These are phyloP conservation scores for Aspergillus fumigatiaffinis DNA, from an alignment of 2,329 filamentous ascomycete genomes.

Conservation along the genomic window DNA sequence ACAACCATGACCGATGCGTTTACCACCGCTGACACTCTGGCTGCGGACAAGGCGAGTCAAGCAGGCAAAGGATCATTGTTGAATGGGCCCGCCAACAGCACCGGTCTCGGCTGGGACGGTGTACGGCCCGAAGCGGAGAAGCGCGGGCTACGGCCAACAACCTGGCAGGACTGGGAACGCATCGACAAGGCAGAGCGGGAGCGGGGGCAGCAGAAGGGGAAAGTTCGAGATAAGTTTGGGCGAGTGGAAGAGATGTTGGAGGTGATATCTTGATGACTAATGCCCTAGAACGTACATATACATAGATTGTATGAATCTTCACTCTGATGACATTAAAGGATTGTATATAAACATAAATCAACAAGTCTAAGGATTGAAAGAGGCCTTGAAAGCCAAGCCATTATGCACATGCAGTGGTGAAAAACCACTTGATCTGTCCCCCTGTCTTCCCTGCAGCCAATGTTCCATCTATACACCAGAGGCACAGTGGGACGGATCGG, in stretches of 20 bases:
- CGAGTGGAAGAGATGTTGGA: constrained; percentile 57
- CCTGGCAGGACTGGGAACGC: constrained; percentile 79
- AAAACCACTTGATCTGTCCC: background rate
- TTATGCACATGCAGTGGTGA: background rate
- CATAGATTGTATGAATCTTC: constrained; percentile 1
- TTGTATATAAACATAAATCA: background rate
- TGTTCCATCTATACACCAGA: background rate
- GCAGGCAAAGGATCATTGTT: constrained; percentile 40
- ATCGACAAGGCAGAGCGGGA: constrained; percentile 77
- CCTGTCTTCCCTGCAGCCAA: too few relatives aligned
- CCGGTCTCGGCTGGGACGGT: constrained; percentile 69
- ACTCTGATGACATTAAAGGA: background rate
- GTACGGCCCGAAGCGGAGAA: constrained; percentile 59
- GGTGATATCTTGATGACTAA: constrained; percentile 25
- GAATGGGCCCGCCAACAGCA: constrained; percentile 38
- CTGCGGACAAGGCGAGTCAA: constrained; percentile 63
- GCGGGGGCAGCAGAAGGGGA: constrained; percentile 64
- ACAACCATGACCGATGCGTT: constrained; percentile 96
- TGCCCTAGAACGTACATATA: constrained; percentile 3
- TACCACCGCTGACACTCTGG: constrained; percentile 77
- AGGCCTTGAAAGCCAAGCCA: background rate
- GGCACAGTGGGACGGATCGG: constrained; percentile 14
- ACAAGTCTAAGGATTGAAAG: background rate
- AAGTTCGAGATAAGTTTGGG: constrained; percentile 68
- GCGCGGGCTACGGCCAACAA: constrained; percentile 60